Conservation (phyloP, 768 basidiomycete genomes). For the Rhodotorula graminis region DNA sequence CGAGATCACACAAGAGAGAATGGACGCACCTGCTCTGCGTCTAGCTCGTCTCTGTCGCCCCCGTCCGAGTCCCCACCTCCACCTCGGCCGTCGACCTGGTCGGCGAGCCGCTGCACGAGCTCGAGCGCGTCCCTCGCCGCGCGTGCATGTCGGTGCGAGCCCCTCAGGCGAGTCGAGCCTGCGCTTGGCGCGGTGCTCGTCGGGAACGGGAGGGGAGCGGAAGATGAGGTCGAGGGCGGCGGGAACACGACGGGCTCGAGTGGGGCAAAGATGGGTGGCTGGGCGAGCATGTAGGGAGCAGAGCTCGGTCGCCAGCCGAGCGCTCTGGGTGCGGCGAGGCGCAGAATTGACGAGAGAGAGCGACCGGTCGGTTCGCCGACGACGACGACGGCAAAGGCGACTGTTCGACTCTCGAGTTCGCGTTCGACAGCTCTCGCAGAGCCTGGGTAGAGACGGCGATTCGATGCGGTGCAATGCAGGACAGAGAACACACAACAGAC, state of each 20-base stretch:
- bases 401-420: no score
- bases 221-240: neutral
- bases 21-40: neutral
- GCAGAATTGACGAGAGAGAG: neutral
- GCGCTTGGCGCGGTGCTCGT: neutral
- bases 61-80: neutral
- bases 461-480: neutral
- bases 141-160: neutral
- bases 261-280: neutral
- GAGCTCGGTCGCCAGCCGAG: neutral
- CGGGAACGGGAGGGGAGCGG: neutral
- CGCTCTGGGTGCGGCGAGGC: neutral
- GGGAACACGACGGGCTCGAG: neutral
- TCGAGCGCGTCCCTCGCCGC: neutral
- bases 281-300: neutral
- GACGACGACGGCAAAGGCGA: no score
- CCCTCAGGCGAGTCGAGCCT: fast-evolving
- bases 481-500: neutral
- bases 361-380: no score
- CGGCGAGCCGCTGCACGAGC: neutral
- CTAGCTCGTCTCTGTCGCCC: neutral
- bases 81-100: neutral
- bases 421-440: neutral
- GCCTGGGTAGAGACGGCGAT: neutral
- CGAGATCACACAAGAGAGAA: no score